Evolutionary conservation across 805 yeast species (phyloP).

Genomic region (Candida lessepsii): DNA sequence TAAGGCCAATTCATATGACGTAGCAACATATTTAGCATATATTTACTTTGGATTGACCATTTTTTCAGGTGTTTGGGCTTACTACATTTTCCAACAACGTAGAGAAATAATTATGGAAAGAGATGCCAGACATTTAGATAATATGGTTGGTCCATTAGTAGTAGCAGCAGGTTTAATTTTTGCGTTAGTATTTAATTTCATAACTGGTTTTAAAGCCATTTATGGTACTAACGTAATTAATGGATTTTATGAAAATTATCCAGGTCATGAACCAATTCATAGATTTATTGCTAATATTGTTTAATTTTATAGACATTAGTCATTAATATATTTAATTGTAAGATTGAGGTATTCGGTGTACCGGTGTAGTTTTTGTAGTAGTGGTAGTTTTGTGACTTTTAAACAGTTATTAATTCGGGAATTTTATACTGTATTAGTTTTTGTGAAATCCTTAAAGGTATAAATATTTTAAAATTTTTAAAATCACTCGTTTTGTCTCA

Average conservation of each 20-base stretch:
- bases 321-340: too few species aligned
- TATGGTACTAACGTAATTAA: slow-evolving; percentile 19
- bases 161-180: slow-evolving; percentile 66
- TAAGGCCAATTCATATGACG: slow-evolving; percentile 57
- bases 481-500: too few species aligned
- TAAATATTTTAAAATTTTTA: too few species aligned
- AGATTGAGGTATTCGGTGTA: too few species aligned
- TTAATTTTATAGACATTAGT: neutral
- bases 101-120: slow-evolving; percentile 72
- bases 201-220: slow-evolving; percentile 49
- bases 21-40: slow-evolving; percentile 74
- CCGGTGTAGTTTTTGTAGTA: too few species aligned
- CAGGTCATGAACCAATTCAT: slow-evolving; percentile 35
- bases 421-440: too few species aligned
- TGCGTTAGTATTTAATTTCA: slow-evolving; percentile 71
- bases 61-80: slow-evolving; percentile 89
- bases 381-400: too few species aligned
- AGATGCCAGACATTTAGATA: slow-evolving; percentile 85
- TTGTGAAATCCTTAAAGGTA: too few species aligned
- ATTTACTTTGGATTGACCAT: slow-evolving; percentile 76
- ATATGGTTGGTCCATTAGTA: slow-evolving; percentile 83
- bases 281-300: slow-evolving; percentile 25
- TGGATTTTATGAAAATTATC: slow-evolving; percentile 31
- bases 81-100: slow-evolving; percentile 69
- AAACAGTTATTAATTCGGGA: too few species aligned